Conservation (phyloP, 495 filamentous ascomycete species). For the Filosporella fistucella region DNA sequence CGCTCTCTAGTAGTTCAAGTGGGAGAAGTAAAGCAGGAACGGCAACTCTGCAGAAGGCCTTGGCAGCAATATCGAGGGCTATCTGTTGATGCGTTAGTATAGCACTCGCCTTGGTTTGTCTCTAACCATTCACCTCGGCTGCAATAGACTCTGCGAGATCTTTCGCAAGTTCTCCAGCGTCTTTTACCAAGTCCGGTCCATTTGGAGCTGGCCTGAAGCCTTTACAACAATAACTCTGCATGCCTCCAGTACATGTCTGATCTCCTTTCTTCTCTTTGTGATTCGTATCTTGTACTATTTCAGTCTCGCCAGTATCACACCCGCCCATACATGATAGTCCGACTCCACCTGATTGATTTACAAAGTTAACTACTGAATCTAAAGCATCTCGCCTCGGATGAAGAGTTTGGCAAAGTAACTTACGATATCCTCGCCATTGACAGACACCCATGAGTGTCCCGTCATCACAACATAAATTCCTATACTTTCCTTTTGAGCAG, state of each 20-base stretch:
- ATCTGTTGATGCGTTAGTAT: not conserved
- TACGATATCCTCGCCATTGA: conserved; percentile 20
- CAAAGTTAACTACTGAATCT: too few species aligned
- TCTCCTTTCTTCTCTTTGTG: conserved; percentile 19
- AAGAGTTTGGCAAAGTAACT: too few species aligned
- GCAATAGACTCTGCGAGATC: conserved; percentile 22
- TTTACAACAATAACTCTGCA: conserved; percentile 25
- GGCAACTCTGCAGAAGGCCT: conserved; percentile 27
- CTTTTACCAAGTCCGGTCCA: not conserved
- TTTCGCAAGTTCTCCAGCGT: conserved; percentile 20
- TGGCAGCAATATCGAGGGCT: conserved; percentile 25
- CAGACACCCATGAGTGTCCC: conserved; percentile 24
- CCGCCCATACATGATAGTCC: conserved; percentile 16
- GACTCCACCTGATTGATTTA: too few species aligned
- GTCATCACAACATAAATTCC: conserved; percentile 20
- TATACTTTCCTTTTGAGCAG: conserved; percentile 19
- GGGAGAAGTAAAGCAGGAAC: conserved; percentile 24
- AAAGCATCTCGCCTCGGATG: too few species aligned
- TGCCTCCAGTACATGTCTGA: conserved; percentile 24
- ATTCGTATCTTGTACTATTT: conserved; percentile 21
- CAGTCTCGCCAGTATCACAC: conserved; percentile 23
- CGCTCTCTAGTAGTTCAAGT: conserved; percentile 16
- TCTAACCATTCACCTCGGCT: too few species aligned
- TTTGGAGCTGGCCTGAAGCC: conserved; percentile 21
- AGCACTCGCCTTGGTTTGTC: not conserved